Evolutionary conservation across 768 basidiomycete species (phyloP).

Genomic region (Suillus luteus): DNA sequence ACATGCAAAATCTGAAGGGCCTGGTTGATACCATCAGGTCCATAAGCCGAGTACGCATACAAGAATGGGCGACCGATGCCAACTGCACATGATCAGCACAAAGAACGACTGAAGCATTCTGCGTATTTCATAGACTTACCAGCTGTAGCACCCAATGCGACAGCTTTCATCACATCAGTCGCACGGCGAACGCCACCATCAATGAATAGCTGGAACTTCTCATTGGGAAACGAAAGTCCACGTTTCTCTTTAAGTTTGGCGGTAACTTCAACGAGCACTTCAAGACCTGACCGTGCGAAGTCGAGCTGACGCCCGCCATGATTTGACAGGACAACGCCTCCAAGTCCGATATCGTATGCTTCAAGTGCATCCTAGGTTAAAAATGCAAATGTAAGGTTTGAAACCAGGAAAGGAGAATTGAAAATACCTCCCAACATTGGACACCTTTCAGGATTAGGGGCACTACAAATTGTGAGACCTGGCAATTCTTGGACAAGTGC

Average conservation of each 20-base stretch:
- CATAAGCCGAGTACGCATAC: conserved; percentile 84
- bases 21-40: conserved; percentile 77
- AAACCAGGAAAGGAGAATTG: not conserved
- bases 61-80: conserved; percentile 82
- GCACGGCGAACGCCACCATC: conserved; percentile 53
- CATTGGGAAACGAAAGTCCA: conserved; percentile 19
- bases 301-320: conserved; percentile 64
- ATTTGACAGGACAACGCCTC: conserved; percentile 57
- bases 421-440: conserved; percentile 32
- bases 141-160: conserved; percentile 54
- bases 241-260: conserved; percentile 10
- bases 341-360: conserved; percentile 37
- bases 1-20: conserved; percentile 76
- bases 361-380: conserved; percentile 37
- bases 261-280: conserved; percentile 28
- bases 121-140: not conserved
- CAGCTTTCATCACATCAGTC: conserved; percentile 50
- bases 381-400: not conserved
- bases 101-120: too few species aligned
- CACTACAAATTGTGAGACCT: conserved; percentile 36
- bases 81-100: conserved; percentile 38
- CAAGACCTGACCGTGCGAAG: conserved; percentile 39
- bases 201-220: conserved; percentile 41
- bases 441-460: conserved; percentile 68
- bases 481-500: not conserved